Evolutionary conservation across 1,284 basidiomycete species (phyloP).

Genomic region (Volvariella volvacea): DNA sequence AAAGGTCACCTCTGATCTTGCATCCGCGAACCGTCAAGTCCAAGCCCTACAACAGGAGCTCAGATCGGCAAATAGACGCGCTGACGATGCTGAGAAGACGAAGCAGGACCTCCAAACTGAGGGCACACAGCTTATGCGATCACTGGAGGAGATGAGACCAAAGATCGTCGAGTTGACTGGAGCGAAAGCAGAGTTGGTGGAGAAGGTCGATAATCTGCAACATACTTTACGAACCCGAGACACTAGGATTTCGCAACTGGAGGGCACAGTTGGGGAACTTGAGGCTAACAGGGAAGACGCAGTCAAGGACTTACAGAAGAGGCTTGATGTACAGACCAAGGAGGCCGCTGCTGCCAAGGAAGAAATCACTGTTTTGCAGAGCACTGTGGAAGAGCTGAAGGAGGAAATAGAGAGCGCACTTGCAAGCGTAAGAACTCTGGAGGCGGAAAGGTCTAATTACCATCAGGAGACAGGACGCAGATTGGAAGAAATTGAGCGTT

Average conservation of each 20-base stretch:
- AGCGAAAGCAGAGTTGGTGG: conserved; percentile 58
- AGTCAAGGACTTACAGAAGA: conserved; percentile 35
- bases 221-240: conserved; percentile 49
- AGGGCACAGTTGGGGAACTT: conserved; percentile 47
- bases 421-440: conserved; percentile 44
- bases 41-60: conserved; percentile 58
- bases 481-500: conserved; percentile 45
- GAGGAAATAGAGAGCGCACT: conserved; percentile 50
- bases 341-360: conserved; percentile 42
- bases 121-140: conserved; percentile 64
- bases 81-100: conserved; percentile 65
- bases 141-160: conserved; percentile 78
- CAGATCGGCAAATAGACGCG: conserved; percentile 51
- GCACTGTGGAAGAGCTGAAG: conserved; percentile 55
- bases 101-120: conserved; percentile 68
- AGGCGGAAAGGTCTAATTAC: conserved; percentile 49
- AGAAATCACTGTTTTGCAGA: conserved; percentile 51
- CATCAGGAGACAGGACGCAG: conserved; percentile 46
- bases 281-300: conserved; percentile 41
- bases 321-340: conserved; percentile 38
- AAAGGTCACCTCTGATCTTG: conserved; percentile 47
- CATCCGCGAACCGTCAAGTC: conserved; percentile 46
- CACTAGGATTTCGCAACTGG: conserved; percentile 52
- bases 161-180: conserved; percentile 76
- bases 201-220: conserved; percentile 52